A percentile compares a stretch with the other conserved stretches of the same genome.
Conservation (phyloP, 257 asterid genomes). For the Plantago major region DNA sequence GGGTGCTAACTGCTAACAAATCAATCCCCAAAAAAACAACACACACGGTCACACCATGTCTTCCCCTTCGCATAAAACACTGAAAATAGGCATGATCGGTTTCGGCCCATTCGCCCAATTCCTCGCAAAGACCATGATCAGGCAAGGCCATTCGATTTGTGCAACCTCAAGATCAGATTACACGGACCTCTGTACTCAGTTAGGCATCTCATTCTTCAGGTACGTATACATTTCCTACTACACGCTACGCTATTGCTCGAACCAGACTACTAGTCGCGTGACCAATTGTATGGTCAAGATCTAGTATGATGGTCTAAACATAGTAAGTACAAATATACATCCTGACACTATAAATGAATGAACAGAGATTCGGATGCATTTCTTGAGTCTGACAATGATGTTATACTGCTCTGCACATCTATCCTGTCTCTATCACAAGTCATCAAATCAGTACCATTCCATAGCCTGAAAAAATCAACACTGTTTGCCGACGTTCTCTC, state of each 20-base stretch:
- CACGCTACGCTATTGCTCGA: not conserved
- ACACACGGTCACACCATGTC: constrained; percentile 23
- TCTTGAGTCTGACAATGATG: constrained; percentile 58
- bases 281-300: too few species aligned
- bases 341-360: not conserved
- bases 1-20: not conserved
- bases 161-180: constrained; percentile 84
- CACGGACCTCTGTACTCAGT: constrained; percentile 43
- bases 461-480: constrained; percentile 41
- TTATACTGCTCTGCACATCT: constrained; percentile 66
- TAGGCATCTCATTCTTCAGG: constrained; percentile 74
- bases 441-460: constrained; percentile 49
- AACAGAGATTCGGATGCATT: constrained; percentile 56
- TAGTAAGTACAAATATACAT: too few species aligned
- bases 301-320: too few species aligned
- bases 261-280: too few species aligned
- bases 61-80: constrained; percentile 26
- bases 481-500: constrained; percentile 86
- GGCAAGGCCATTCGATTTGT: constrained; percentile 54
- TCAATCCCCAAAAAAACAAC: not conserved
- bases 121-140: constrained; percentile 58
- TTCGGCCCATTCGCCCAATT: constrained; percentile 85
- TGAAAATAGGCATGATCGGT: constrained; percentile 71
- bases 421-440: constrained; percentile 66
- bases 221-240: not conserved